Conservation (phyloP, 768 basidiomycete species). For the Mycena olivaceomarginata region DNA sequence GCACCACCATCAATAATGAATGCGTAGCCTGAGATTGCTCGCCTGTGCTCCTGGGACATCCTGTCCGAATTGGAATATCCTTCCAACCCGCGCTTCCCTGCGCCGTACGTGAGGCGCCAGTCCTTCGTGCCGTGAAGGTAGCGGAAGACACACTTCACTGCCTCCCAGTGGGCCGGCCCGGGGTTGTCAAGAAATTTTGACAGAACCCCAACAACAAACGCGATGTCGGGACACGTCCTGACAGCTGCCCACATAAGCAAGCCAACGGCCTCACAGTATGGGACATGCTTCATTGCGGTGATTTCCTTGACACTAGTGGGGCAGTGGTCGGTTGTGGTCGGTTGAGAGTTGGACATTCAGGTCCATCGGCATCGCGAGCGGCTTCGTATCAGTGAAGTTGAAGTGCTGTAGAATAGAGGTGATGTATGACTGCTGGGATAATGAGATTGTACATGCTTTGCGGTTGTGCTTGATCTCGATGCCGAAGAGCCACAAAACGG, state of each 20-base stretch:
- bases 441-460: no score
- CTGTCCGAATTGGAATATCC: conserved; percentile 51
- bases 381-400: conserved; percentile 24
- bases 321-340: neutral
- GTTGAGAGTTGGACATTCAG: neutral
- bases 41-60: conserved; percentile 9
- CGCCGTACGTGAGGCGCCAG: conserved; percentile 50
- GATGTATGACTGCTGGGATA: no score
- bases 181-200: no score
- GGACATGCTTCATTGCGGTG: neutral
- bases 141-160: conserved; percentile 50
- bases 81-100: conserved; percentile 51
- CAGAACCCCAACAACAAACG: no score
- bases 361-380: neutral
- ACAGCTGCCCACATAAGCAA: no score
- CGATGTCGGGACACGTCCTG: no score
- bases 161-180: conserved; percentile 37
- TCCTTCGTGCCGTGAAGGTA: conserved; percentile 31
- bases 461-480: no score
- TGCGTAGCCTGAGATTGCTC: no score
- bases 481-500: no score
- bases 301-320: neutral
- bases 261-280: neutral
- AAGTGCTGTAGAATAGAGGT: neutral
- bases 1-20: no score